phyloP scores from a whole-genome alignment of 345 rosid genomes.

The Eutrema japonicum region DNA sequence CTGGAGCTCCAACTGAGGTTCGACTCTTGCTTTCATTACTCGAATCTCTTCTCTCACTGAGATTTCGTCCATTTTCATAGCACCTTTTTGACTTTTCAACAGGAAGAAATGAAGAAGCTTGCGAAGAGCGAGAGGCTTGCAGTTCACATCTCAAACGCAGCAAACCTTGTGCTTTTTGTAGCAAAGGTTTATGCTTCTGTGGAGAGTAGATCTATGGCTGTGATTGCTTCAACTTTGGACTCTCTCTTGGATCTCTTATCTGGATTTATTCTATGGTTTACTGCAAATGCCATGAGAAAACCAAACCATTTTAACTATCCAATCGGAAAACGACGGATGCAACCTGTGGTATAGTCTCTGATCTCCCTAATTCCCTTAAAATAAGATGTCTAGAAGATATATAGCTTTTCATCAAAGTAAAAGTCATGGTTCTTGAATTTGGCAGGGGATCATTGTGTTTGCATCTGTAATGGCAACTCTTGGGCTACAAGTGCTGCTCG shows the following conservation, averaged over 20 bases:
- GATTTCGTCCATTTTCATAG: background rate
- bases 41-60: background rate
- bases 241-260: slow-evolving; percentile 83
- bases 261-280: slow-evolving; percentile 87
- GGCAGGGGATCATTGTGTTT: slow-evolving; percentile 67
- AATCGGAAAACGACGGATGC: slow-evolving; percentile 87
- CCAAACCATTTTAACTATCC: slow-evolving; percentile 75
- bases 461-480: slow-evolving; percentile 72
- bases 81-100: slow-evolving; percentile 20
- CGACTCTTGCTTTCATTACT: background rate
- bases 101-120: slow-evolving; percentile 77
- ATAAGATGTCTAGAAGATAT: background rate
- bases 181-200: slow-evolving; percentile 80
- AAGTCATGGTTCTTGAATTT: background rate
- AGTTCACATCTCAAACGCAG: slow-evolving; percentile 58
- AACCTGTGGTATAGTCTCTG: slow-evolving; percentile 66
- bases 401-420: background rate
- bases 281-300: slow-evolving; percentile 73
- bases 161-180: slow-evolving; percentile 65
- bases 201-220: slow-evolving; percentile 78
- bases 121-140: slow-evolving; percentile 73
- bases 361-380: background rate
- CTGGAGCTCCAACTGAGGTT: slow-evolving; percentile 70
- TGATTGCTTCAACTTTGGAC: slow-evolving; percentile 83
- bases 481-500: slow-evolving; percentile 59